Base-by-base conservation (phyloP, 768 basidiomycete species). In the Mycena haematopus region DNA sequence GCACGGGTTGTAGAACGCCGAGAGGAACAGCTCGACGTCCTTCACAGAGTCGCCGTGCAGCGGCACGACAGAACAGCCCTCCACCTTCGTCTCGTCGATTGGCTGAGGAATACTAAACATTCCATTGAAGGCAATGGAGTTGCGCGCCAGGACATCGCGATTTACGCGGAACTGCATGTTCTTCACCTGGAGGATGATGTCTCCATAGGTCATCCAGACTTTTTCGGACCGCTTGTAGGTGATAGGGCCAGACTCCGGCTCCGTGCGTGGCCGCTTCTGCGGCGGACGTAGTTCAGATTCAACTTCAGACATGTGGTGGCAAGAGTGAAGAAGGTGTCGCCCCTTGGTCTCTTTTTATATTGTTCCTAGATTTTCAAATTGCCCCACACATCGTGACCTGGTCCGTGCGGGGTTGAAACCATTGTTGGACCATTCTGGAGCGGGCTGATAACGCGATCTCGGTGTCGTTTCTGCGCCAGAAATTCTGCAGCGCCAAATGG, bases 41-140 rank as follows among this genome's bases (percentile, higher is more conserved):
- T 54, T 17, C 25, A 38, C 40, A n/a, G 38, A 24, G 57, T 72
- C 29, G 29, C 29, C 73, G 3, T 59, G 52, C 21, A 73, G 45
- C 24, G 64, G 59, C 3, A 74, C 68, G 10, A 72, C 42, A 6
- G 63, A 65, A 42, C 66, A 68, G 21, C 67, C 69, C 31, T 74
- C 68, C 36, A 68, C 61, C 2, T 56, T 15, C 24, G 15, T 8
- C 22, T 45, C 51, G 21, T 56, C 52, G 19, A 50, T 31, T 5
- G 80, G 81, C 45, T 77, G 78, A 6, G 80, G 82, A 15, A 84
- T 17, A 4, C 76, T 71, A 56, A 84, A 76, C 67, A 83, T 70
- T 58, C 79, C 80, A 45, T 74, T 73, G 62, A 84, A 84, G 19
- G 84, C 74, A 22, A 82, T 79, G 4, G 83, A 84, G 49, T 84